Evolutionary conservation across 768 basidiomycete species (phyloP).

Genomic region (Boletus sp.): DNA sequence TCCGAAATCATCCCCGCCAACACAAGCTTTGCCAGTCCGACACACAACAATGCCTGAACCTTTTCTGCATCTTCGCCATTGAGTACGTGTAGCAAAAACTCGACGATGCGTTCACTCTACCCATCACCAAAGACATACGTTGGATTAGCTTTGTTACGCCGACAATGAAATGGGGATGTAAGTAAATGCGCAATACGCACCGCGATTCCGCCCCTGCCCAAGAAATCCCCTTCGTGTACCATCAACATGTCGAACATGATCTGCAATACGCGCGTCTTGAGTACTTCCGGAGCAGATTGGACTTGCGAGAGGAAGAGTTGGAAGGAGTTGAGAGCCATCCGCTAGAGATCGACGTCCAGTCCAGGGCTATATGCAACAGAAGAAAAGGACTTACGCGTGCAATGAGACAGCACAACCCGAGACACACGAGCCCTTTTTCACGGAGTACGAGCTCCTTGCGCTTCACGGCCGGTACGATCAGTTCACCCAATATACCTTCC

Average conservation of each 20-base stretch:
- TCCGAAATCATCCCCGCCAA: conserved; percentile 73
- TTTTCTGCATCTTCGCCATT: conserved; percentile 54
- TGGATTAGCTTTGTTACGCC: not conserved
- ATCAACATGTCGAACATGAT: conserved; percentile 84
- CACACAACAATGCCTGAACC: conserved; percentile 67
- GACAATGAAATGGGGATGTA: not conserved
- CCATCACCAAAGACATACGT: not conserved
- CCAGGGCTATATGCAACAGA: not conserved
- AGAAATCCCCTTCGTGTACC: conserved; percentile 69
- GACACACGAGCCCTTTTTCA: conserved; percentile 62
- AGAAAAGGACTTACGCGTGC: conserved; percentile 37
- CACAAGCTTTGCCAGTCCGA: conserved; percentile 85
- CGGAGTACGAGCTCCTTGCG: conserved; percentile 73
- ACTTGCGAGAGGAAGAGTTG: conserved; percentile 82
- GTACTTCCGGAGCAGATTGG: conserved; percentile 54
- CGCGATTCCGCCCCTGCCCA: conserved; percentile 41
- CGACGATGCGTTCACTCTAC: conserved; percentile 58
- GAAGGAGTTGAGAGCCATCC: conserved; percentile 49
- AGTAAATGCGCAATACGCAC: conserved; percentile 22
- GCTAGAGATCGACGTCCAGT: conserved; percentile 4
- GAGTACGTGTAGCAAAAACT: conserved; percentile 57
- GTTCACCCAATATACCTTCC: conserved; percentile 66
- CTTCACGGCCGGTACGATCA: conserved; percentile 88
- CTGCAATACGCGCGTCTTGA: conserved; percentile 71
- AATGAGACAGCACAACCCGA: conserved; percentile 75